Evolutionary conservation across 805 yeast species (phyloP).

Genomic region (Nakazawaea siamensis): DNA sequence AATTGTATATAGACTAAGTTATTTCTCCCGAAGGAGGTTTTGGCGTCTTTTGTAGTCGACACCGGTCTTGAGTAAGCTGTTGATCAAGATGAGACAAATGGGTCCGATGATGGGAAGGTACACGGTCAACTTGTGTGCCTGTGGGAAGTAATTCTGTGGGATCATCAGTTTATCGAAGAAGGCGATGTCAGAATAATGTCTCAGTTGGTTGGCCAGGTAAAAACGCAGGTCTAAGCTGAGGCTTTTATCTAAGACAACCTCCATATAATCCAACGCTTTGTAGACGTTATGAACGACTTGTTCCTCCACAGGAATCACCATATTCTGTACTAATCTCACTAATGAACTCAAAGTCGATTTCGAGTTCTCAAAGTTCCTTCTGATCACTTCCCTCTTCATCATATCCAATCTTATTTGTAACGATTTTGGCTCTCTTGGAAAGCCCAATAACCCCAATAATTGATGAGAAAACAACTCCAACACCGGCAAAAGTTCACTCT

Average conservation of each 20-base stretch:
- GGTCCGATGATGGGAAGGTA: slow-evolving; percentile 91
- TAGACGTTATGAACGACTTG: slow-evolving; percentile 53
- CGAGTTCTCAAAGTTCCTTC: slow-evolving; percentile 52
- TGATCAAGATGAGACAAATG: slow-evolving; percentile 49
- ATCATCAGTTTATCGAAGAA: slow-evolving; percentile 94
- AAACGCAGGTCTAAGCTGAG: slow-evolving; percentile 26
- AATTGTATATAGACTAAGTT: not conserved
- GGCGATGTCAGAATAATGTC: slow-evolving; percentile 58
- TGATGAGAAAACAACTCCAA: slow-evolving; percentile 71
- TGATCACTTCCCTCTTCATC: slow-evolving; percentile 49
- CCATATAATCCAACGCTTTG: slow-evolving; percentile 35
- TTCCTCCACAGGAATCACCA: slow-evolving; percentile 79
- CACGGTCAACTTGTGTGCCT: slow-evolving; percentile 91
- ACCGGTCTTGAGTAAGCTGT: slow-evolving; percentile 41
- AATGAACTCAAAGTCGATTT: slow-evolving; percentile 69
- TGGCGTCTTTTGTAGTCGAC: slow-evolving; percentile 24
- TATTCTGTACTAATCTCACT: slow-evolving; percentile 54
- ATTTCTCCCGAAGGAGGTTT: too few species aligned
- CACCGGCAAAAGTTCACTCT: slow-evolving; percentile 42
- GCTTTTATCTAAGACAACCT: slow-evolving; percentile 26
- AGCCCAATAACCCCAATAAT: slow-evolving; percentile 63
- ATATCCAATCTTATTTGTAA: slow-evolving; percentile 59
- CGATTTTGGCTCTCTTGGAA: slow-evolving; percentile 41
- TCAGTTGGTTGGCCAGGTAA: slow-evolving; percentile 28
- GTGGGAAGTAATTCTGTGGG: slow-evolving; percentile 90